Evolutionary conservation across 805 yeast species (phyloP), one percentile per base, ranked within the genome.

Genomic region (Wickerhamiella dianesei): DNA sequence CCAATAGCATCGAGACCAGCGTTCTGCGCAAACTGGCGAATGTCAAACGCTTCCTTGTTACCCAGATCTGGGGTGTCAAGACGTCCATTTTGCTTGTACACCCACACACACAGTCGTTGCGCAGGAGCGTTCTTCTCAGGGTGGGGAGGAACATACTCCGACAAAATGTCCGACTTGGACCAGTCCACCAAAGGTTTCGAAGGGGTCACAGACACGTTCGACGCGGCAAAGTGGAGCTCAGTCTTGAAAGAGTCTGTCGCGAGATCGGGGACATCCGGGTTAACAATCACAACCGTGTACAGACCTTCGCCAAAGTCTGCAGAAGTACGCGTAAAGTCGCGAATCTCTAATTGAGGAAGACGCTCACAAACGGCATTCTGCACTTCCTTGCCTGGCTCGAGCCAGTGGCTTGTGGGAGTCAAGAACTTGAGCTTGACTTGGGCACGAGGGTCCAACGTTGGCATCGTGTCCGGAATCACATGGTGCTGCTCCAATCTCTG

Each of bases 391-490:
- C 97, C 97, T 14, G 96, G 95, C 50, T 75, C 81, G 43, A 87
- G 64, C 83, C 83, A 79, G 53, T 72, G 76, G 54, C 58, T 53
- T 12, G 46, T 44, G 8, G 60, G 60, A 4, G 58, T 54, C 43
- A 54, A 51, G 37, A 81, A 73, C 64, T 77, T 78, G 41, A 92
- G 59, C 41, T 75, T 70, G 4, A 89, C 83, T 45, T 82, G 86
- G 16, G 76, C 89, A 52, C 72, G 67, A 17, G 97, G 97, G 8
- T 74, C 79, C 48, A 92, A 64, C 2, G 96, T 87, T 21, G 96
- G 92, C 63, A 92, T 61, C 2, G 97, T 88, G 61, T 92, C 98
- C 14, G 98, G 98, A 49, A 92, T 83, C 40, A 85, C 85, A 40
- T 74, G 74, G 55, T 86, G 67, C 48, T 82, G 78, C 66, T 92